Base-by-base conservation (phyloP, 768 basidiomycete species). In the Naganishia friedmannii region DNA sequence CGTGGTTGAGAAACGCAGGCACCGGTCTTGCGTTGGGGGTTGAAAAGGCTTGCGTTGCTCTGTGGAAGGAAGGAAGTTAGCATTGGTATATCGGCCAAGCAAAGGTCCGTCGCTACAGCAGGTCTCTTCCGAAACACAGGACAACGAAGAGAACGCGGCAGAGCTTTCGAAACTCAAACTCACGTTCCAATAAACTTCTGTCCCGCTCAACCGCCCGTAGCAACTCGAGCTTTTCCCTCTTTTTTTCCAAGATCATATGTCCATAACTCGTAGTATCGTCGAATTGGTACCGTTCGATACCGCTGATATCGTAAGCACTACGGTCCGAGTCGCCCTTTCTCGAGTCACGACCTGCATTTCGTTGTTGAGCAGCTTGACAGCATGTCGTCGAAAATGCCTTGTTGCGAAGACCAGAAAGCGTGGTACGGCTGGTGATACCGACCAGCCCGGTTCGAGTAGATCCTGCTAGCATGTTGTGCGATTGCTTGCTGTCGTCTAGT, bases 201-300 rank as follows among this genome's bases (percentile, higher is more conserved):
- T 95, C 92, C 73, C 90, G 87, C 78, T 93, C 92, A 70, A 94
- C 91, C 72, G 93, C 84, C 65, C 92, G 86, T 77, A 94, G 82
- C 78, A 92, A 90, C 74, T 90, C 86, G 53, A 93, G 81, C 54
- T 86, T 83, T 77, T 90, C 85, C 37, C 91, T 85, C 73, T 93
- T 88, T 76, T 91, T 86, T 68, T 87, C 85, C 58, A 93, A 81
- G 74, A 88, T 85, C 48, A 89, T 77, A 82, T 94, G 92, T 21
- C 88, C 91, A 28, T 84, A 83, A 31, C 87, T 84, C 17, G 89
- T 85, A 42, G 88, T 84, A 77, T 93, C 92, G 70, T 89, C 85
- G 26, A 79, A 78, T n/a, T 77, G 71, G 69, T 79, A 82, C 21
- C 74, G 66, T 37, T 73, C 65, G 15, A 76, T 53, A 31, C 70